Conservation (phyloP, 164 flowering plant genomes). For the Vitis cinerea region DNA sequence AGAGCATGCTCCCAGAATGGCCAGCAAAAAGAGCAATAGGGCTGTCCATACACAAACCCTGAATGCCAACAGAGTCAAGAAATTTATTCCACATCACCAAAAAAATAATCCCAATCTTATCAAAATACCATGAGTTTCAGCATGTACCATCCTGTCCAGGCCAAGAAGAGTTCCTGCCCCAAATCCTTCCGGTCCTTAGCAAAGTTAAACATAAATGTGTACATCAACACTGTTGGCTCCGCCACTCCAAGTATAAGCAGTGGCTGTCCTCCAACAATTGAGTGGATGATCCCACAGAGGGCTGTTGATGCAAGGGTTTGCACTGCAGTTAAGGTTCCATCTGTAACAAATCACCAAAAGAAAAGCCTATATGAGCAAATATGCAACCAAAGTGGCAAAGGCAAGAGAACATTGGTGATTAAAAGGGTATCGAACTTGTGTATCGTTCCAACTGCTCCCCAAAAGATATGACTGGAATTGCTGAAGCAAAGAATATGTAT, state of each 20-base stretch:
- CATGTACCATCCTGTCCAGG: slow-evolving; percentile 94
- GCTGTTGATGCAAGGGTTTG: slow-evolving; percentile 97
- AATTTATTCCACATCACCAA: not conserved
- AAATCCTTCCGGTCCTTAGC: slow-evolving; percentile 80
- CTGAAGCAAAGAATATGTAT: slow-evolving; percentile 96
- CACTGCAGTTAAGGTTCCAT: slow-evolving; percentile 87
- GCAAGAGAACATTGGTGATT: slow-evolving; percentile 3
- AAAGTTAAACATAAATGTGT: slow-evolving; percentile 92
- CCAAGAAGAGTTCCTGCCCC: slow-evolving; percentile 76
- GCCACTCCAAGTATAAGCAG: slow-evolving; percentile 97
- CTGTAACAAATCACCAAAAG: slow-evolving; percentile 37
- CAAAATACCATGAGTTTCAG: not conserved
- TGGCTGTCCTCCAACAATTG: slow-evolving; percentile 97
- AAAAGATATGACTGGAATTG: slow-evolving; percentile 96
- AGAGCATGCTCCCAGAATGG: slow-evolving; percentile 89
- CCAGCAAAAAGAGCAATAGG: slow-evolving; percentile 75
- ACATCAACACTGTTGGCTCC: slow-evolving; percentile 97
- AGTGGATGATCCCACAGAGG: slow-evolving; percentile 91
- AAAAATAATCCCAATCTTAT: not conserved
- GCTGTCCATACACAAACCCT: slow-evolving; percentile 99
- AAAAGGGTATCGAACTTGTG: slow-evolving; percentile 47
- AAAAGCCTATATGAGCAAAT: not conserved
- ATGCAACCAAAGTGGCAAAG: slow-evolving; percentile 3
- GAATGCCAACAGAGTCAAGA: slow-evolving; percentile 12
- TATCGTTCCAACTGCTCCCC: slow-evolving; percentile 92